Conservation (phyloP, 2,329 filamentous ascomycete genomes). For the Epichloe sylvatica region DNA sequence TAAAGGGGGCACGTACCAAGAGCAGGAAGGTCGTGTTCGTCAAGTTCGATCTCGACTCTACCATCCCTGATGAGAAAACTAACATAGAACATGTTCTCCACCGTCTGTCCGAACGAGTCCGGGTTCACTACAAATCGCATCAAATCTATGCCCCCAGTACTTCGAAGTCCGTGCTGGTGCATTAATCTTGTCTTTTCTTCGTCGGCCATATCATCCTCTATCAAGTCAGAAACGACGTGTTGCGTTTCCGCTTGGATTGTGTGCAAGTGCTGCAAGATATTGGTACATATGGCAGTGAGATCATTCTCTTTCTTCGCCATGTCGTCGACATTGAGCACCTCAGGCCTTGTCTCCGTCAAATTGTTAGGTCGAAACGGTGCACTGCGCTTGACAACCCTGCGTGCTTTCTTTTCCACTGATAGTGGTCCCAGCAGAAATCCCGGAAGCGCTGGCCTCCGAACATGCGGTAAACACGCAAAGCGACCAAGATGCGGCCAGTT, state of each 20-base stretch:
- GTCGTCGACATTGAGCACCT: slow-evolving; percentile 62
- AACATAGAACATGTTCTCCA: slow-evolving; percentile 95
- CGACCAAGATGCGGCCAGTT: slow-evolving; percentile 79
- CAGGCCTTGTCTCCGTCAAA: slow-evolving; percentile 57
- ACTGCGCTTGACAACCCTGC: slow-evolving; percentile 55
- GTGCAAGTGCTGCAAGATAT: slow-evolving; percentile 52
- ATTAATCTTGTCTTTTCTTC: slow-evolving; percentile 39
- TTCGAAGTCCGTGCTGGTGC: slow-evolving; percentile 49
- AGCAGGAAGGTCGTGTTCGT: slow-evolving; percentile 62
- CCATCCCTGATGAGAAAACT: slow-evolving; percentile 89
- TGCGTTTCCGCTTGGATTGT: slow-evolving; percentile 33
- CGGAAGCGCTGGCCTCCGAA: slow-evolving; percentile 59
- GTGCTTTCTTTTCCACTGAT: slow-evolving; percentile 72
- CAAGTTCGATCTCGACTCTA: slow-evolving; percentile 56
- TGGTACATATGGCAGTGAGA: slow-evolving; percentile 62
- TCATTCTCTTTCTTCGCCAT: slow-evolving; percentile 67
- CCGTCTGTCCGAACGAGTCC: slow-evolving; percentile 77
- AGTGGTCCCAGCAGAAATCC: slow-evolving; percentile 81
- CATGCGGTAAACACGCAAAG: slow-evolving; percentile 59
- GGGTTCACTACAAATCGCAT: slow-evolving; percentile 88
- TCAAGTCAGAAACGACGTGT: slow-evolving; percentile 27
- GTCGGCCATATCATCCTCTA: slow-evolving; percentile 33
- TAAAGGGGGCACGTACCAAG: slow-evolving; percentile 47
- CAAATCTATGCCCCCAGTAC: slow-evolving; percentile 58
- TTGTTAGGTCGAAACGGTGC: slow-evolving; percentile 56